Evolutionary conservation across 768 basidiomycete genomes (phyloP).

Genomic region (Dioszegia hungarica): DNA sequence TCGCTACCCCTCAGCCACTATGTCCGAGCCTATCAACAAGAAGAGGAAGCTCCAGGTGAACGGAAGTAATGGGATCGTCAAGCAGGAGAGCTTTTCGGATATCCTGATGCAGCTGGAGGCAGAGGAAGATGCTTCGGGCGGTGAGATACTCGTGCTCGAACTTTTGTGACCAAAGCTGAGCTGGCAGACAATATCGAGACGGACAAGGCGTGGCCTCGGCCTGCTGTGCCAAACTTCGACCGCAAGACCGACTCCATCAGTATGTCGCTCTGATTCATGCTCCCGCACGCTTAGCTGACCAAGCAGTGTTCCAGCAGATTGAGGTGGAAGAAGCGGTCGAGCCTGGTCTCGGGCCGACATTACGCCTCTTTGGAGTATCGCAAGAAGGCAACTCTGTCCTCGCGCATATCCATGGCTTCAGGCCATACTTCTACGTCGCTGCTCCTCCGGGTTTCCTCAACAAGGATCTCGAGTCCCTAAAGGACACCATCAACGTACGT

Average conservation of each 20-base stretch:
- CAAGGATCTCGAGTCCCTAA: slow-evolving; percentile 64
- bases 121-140: slow-evolving; percentile 40
- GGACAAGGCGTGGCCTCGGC: slow-evolving; percentile 47
- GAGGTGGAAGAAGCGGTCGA: slow-evolving; percentile 71
- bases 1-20: background rate
- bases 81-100: slow-evolving; percentile 39
- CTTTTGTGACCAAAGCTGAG: background rate
- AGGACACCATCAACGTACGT: slow-evolving; percentile 68
- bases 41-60: slow-evolving; percentile 29
- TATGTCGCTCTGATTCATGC: slow-evolving; percentile 34
- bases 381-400: slow-evolving; percentile 86
- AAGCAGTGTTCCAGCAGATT: slow-evolving; percentile 87
- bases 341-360: slow-evolving; percentile 53
- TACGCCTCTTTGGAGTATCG: slow-evolving; percentile 85
- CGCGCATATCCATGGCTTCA: slow-evolving; percentile 71
- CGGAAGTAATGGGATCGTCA: slow-evolving; percentile 8
- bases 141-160: slow-evolving; percentile 17
- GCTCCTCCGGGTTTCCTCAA: slow-evolving; percentile 75
- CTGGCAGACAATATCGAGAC: slow-evolving; percentile 36
- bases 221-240: slow-evolving; percentile 55
- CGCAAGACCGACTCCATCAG: slow-evolving; percentile 64
- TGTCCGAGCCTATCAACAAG: slow-evolving; percentile 23
- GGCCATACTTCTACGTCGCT: slow-evolving; percentile 89
- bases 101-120: slow-evolving; percentile 43
- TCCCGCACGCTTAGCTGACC: background rate